Percentiles rank a stretch among this genome's conserved stretches.
phyloP scores from a whole-genome alignment of 2,329 filamentous ascomycete genomes.

The Botrytis aclada region DNA sequence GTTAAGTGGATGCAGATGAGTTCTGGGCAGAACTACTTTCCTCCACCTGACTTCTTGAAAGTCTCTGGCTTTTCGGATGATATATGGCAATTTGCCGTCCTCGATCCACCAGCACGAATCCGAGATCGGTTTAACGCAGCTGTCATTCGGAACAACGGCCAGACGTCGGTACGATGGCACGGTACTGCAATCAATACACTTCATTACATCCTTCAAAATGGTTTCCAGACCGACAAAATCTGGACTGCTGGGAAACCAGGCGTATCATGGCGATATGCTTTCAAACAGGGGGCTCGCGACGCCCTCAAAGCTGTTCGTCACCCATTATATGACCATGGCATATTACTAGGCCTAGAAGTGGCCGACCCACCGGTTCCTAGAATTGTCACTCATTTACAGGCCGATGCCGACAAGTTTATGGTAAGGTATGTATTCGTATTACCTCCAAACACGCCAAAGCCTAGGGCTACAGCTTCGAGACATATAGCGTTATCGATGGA shows the following conservation, averaged over 20 bases:
- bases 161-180: neutral
- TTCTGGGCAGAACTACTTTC: neutral
- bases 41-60: neutral
- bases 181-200: neutral
- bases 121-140: neutral
- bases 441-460: neutral
- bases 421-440: neutral
- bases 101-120: neutral
- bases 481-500: neutral
- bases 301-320: neutral
- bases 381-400: neutral
- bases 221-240: neutral
- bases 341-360: slow-evolving; percentile 4
- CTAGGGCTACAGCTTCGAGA: neutral
- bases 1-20: neutral
- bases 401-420: neutral
- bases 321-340: neutral
- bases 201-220: slow-evolving; percentile 1
- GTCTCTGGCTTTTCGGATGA: neutral
- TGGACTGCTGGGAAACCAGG: neutral
- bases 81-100: neutral
- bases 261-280: neutral
- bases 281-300: neutral
- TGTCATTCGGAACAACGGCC: neutral
- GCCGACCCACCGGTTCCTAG: neutral